Evolutionary conservation across 2,329 filamentous ascomycete genomes (phyloP).

Genomic region (Claviceps paspali): DNA sequence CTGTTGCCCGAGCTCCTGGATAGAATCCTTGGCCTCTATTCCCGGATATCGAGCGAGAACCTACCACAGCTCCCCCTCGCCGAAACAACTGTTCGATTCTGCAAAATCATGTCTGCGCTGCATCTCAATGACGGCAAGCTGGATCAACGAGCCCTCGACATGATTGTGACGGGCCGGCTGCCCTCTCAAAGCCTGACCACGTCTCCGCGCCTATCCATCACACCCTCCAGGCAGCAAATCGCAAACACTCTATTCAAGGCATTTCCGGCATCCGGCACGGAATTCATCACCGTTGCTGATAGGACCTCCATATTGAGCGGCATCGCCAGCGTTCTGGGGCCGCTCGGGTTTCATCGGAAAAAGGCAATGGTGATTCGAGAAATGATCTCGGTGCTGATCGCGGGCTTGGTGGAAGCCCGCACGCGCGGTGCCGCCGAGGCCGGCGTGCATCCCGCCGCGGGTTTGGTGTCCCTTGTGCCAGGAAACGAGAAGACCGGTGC

Average conservation of each 20-base stretch:
- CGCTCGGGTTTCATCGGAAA: conserved; percentile 69
- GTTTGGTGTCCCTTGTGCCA: conserved; percentile 56
- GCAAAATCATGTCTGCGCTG: conserved; percentile 52
- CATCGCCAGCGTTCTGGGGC: conserved; percentile 71
- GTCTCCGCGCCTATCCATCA: conserved; percentile 39
- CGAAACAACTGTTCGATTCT: conserved; percentile 59
- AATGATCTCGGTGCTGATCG: conserved; percentile 67
- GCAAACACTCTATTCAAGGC: conserved; percentile 50
- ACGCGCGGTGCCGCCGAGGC: conserved; percentile 92
- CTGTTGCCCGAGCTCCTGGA: conserved; percentile 61
- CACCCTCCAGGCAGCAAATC: conserved; percentile 47
- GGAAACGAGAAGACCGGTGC: conserved; percentile 33
- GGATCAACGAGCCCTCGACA: conserved; percentile 42
- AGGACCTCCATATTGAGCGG: conserved; percentile 68
- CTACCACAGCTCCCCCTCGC: conserved; percentile 56
- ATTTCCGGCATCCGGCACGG: conserved; percentile 51
- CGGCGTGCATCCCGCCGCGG: conserved; percentile 86
- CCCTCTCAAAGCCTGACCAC: conserved; percentile 34
- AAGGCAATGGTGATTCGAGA: conserved; percentile 83
- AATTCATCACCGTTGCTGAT: conserved; percentile 57
- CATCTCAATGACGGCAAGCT: conserved; percentile 51
- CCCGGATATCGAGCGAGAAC: conserved; percentile 52
- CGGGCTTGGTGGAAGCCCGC: conserved; percentile 74
- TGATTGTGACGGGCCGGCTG: conserved; percentile 48
- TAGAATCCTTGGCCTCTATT: conserved; percentile 59